phyloP scores from a whole-genome alignment of 2,329 filamentous ascomycete genomes.

The Fusarium brevicatenulatum region DNA sequence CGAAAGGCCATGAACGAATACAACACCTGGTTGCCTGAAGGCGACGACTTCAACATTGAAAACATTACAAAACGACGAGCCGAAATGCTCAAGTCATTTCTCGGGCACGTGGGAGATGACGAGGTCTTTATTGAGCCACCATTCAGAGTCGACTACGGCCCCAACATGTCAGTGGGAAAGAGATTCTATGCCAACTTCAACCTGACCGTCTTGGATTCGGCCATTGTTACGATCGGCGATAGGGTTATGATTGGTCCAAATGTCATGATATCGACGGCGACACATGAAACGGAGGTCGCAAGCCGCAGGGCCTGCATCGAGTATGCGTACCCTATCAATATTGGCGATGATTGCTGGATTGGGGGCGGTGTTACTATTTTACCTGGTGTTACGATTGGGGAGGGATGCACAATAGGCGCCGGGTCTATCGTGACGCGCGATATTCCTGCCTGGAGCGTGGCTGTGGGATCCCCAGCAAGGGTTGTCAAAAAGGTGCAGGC shows the following conservation, averaged over 20 bases:
- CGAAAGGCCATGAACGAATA: constrained; percentile 62
- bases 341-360: constrained; percentile 71
- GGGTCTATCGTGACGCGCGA: constrained; percentile 81
- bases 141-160: constrained; percentile 69
- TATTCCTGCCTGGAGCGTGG: constrained; percentile 50
- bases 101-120: constrained; percentile 56
- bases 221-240: constrained; percentile 62
- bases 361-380: constrained; percentile 79
- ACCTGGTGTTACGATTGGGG: constrained; percentile 81
- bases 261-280: constrained; percentile 62
- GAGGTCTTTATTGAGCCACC: constrained; percentile 67
- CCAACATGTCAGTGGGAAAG: constrained; percentile 67
- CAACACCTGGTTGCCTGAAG: constrained; percentile 60
- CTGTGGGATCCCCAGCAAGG: constrained; percentile 50
- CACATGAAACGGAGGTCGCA: constrained; percentile 61
- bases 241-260: constrained; percentile 63
- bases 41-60: constrained; percentile 25
- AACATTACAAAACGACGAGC: constrained; percentile 40
- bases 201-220: constrained; percentile 62
- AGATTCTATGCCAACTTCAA: constrained; percentile 68
- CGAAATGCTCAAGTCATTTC: constrained; percentile 55
- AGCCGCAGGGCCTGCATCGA: constrained; percentile 59
- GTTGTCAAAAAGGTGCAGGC: constrained; percentile 42
- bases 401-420: constrained; percentile 78
- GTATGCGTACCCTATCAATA: constrained; percentile 58